Percentiles rank a stretch among this genome's conserved stretches.
phyloP scores from a whole-genome alignment of 2,329 filamentous ascomycete species.

The Bipolaris sorokiniana region DNA sequence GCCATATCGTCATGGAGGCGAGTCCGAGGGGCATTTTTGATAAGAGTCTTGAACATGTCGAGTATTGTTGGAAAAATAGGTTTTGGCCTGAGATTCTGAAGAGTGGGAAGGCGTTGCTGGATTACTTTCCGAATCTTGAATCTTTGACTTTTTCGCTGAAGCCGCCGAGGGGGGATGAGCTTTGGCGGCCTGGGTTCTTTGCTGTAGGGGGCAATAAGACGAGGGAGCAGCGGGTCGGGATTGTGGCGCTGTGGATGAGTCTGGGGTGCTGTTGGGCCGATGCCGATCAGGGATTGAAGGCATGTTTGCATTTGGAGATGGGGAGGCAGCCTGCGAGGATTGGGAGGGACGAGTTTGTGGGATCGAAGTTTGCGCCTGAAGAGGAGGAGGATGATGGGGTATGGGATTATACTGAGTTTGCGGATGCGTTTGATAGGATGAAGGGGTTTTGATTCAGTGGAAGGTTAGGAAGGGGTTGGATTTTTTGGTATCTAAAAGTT shows the following conservation, averaged over 20 bases:
- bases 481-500: too few species aligned
- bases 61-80: conserved; percentile 35
- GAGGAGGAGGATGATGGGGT: conserved; percentile 31
- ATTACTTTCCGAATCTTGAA: conserved; percentile 33
- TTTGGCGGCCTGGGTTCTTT: conserved; percentile 38
- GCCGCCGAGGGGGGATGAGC: conserved; percentile 16
- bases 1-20: conserved; percentile 31
- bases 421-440: conserved; percentile 29
- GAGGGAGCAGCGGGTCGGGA: conserved; percentile 32
- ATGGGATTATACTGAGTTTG: conserved; percentile 38
- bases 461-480: too few species aligned
- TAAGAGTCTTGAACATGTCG: conserved; percentile 31
- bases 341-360: conserved; percentile 25
- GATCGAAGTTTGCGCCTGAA: conserved; percentile 28
- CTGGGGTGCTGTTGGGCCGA: conserved; percentile 31
- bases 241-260: conserved; percentile 37
- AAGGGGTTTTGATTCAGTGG: conserved; percentile 1
- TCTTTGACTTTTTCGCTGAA: conserved; percentile 35
- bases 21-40: conserved; percentile 31
- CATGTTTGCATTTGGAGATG: conserved; percentile 37
- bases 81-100: conserved; percentile 39
- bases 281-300: conserved; percentile 24
- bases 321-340: conserved; percentile 14
- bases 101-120: conserved; percentile 22
- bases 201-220: conserved; percentile 31